These are phyloP conservation scores for Teratosphaeria nubilosa DNA, from an alignment of 2,329 filamentous ascomycete genomes.

Conservation along the genomic window DNA sequence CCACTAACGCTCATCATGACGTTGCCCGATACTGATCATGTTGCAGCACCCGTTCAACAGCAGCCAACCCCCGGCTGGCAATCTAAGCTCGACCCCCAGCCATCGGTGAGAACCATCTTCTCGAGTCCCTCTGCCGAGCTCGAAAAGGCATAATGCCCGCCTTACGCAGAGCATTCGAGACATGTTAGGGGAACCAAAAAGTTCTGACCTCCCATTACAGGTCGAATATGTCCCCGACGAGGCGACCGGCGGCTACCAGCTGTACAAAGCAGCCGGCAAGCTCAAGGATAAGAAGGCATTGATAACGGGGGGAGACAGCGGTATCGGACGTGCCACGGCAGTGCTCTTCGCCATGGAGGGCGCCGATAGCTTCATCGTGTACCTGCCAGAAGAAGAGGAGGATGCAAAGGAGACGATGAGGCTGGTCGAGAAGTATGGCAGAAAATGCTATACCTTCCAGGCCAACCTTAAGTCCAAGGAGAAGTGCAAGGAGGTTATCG, in stretches of 20 bases:
- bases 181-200: not conserved
- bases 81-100: conserved; percentile 46
- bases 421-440: conserved; percentile 56
- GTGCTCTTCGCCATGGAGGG: conserved; percentile 75
- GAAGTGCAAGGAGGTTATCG: conserved; percentile 60
- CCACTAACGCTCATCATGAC: too few relatives aligned
- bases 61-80: conserved; percentile 46
- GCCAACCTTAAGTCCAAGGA: conserved; percentile 55
- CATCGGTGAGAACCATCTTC: conserved; percentile 34
- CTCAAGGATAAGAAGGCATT: conserved; percentile 64
- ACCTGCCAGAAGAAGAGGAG: conserved; percentile 63
- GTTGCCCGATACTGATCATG: not conserved
- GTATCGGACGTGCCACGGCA: conserved; percentile 66
- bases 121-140: not conserved
- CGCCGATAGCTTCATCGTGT: conserved; percentile 61
- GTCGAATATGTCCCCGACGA: conserved; percentile 55
- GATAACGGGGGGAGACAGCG: conserved; percentile 72
- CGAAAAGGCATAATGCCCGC: not conserved
- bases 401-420: conserved; percentile 68
- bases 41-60: conserved; percentile 28
- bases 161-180: not conserved
- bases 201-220: not conserved
- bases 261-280: conserved; percentile 67
- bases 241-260: conserved; percentile 52
- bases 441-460: conserved; percentile 53